Base-by-base conservation (phyloP, 1,139 yeast genomes). In the Diutina pseudorugosa region DNA sequence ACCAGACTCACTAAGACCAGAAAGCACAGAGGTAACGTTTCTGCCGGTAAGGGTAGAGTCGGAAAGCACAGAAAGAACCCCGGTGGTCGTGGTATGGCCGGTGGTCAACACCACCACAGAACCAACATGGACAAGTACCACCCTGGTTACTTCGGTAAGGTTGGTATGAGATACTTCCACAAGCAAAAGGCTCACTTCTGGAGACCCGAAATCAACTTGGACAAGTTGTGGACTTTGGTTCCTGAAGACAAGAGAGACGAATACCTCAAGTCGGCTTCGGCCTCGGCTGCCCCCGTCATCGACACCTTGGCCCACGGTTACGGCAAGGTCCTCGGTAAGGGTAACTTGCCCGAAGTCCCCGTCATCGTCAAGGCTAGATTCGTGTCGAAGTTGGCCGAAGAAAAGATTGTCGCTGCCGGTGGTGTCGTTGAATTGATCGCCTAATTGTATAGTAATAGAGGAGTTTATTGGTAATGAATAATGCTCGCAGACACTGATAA, bases 71-170 rank as follows among this genome's bases (percentile, higher is more conserved):
- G 98, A 90, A 94, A 94, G 95, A 93, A 86, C 72, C 98, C 98
- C 68, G 98, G 98, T 93, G 99, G 99, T 83, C 93, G 98, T 82
- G 99, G 99, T 93, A 93, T 82, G 94, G 99, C 99, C 76, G 99
- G 99, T 91, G 99, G 99, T 88, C 95, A 83, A 80, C 97, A 89
- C 78, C 99, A 93, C 81, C 98, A 94, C 96, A 90, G 98, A 88
- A 90, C 93, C 76, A 90, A 90, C 84, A 80, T 93, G 82, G 98
- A 94, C 77, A 93, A 91, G 80, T 94, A 87, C 96, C 99, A 94
- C 78, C 98, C 98, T 71, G 99, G 99, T 90, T 94, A 94, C 94
- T 94, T 94, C 80, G 99, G 99, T 87, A 94, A 94, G 83, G 98
- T 94, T 75, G 99, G 99, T 91, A 93, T 93, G 98, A 90, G 98